These are phyloP conservation scores for Echinochloa phyllopogon DNA, from an alignment of 176 grass and related monocot species.

Conservation along the genomic window DNA sequence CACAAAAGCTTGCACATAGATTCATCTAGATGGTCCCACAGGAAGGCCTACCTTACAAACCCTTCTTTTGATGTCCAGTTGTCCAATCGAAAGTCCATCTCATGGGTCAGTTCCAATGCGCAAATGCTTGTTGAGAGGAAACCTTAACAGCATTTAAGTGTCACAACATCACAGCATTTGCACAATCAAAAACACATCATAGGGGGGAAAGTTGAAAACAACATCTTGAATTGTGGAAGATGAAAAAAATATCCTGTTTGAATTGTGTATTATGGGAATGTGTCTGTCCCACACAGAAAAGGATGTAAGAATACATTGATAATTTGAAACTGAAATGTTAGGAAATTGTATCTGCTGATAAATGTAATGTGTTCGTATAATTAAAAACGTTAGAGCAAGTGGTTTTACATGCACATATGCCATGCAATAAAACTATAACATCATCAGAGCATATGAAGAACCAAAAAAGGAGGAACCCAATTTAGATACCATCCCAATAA, in stretches of 20 bases:
- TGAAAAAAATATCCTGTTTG: not conserved
- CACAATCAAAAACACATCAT: not conserved
- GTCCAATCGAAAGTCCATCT: conserved; percentile 26
- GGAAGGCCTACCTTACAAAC: not conserved
- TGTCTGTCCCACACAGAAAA: not conserved
- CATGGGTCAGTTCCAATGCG: conserved; percentile 50
- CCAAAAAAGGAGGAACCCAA: not conserved
- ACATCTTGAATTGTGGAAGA: conserved; percentile 26
- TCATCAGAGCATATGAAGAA: not conserved
- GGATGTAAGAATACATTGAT: conserved; percentile 10
- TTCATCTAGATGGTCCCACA: not conserved
- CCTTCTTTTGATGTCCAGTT: too few species aligned
- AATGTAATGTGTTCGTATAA: not conserved
- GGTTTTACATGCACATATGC: not conserved
- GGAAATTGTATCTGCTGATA: not conserved
- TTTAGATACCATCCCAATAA: not conserved
- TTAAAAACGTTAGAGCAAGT: conserved; percentile 21
- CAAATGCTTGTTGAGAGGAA: conserved; percentile 45
- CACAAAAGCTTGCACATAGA: not conserved
- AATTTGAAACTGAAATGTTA: conserved; percentile 17
- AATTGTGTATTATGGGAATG: not conserved
- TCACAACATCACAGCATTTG: conserved; percentile 20
- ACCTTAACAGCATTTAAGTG: conserved; percentile 58
- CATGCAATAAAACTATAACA: not conserved
- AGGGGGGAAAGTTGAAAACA: not conserved